phyloP scores from a whole-genome alignment of 164 flowering plant genomes.

The Magnolia changhungtana region DNA sequence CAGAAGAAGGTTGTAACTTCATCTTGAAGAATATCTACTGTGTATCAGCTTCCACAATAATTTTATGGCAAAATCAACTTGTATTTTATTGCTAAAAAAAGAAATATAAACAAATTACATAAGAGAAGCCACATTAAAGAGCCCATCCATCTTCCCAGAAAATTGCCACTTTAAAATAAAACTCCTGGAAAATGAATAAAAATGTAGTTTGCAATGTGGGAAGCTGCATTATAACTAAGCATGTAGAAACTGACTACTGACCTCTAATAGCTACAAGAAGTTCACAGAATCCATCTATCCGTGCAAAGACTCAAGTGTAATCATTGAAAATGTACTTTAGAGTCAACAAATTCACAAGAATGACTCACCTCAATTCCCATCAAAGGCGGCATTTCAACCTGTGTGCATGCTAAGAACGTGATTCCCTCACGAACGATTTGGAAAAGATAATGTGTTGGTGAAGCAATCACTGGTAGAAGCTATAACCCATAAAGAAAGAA shows the following conservation, averaged over 20 bases:
- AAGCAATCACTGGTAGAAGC: constrained; percentile 85
- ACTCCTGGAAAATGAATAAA: background rate
- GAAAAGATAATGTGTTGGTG: constrained; percentile 95
- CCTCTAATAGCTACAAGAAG: background rate
- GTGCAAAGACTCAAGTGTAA: background rate
- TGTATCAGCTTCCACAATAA: background rate
- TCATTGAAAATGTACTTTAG: background rate
- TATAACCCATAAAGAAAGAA: constrained; percentile 18
- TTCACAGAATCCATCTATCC: background rate
- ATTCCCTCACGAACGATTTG: constrained; percentile 88
- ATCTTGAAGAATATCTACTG: background rate
- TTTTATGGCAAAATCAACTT: background rate
- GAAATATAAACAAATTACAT: background rate
- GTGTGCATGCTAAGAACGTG: constrained; percentile 90
- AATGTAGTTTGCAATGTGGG: background rate
- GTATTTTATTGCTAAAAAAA: background rate
- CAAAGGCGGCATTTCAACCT: constrained; percentile 96
- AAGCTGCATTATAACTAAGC: background rate
- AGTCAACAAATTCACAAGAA: background rate
- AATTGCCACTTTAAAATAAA: background rate
- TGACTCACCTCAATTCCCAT: constrained; percentile 87
- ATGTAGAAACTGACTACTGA: background rate
- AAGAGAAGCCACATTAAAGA: background rate
- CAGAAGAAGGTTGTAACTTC: background rate
- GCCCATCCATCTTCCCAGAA: background rate